These are phyloP conservation scores for Oenanthe sinensis DNA, from an alignment of 129 eudicot genomes.

Conservation along the genomic window DNA sequence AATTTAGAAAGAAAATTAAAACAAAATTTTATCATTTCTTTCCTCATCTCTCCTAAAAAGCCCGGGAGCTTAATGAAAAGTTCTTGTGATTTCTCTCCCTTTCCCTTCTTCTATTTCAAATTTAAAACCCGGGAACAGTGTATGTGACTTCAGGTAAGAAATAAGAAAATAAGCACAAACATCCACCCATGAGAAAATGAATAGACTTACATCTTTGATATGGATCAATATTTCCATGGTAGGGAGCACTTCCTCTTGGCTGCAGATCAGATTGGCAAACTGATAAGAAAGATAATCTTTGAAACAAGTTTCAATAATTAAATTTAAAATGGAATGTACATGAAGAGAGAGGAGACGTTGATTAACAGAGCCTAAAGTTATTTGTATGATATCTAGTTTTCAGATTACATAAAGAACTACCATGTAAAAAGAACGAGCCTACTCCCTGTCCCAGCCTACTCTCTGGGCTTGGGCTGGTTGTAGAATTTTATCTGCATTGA, in stretches of 20 bases:
- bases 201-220: conserved; percentile 37
- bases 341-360: not conserved
- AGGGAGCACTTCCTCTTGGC: conserved; percentile 35
- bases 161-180: not conserved
- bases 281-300: not conserved
- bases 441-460: not conserved
- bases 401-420: not conserved
- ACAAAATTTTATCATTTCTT: not conserved
- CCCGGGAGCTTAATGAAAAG: not conserved
- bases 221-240: conserved; percentile 29
- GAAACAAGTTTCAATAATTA: not conserved
- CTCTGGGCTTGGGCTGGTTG: not conserved
- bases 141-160: not conserved
- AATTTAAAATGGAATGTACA: not conserved
- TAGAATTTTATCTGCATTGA: not conserved
- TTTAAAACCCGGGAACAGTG: not conserved
- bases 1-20: not conserved
- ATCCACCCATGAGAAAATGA: not conserved
- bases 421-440: not conserved
- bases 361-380: not conserved
- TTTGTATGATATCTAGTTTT: not conserved
- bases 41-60: not conserved
- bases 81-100: not conserved
- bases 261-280: conserved; percentile 18
- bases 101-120: not conserved